Evolutionary conservation across 169 alveolate species (phyloP), one percentile per base, ranked within the genome.

Genomic region (Eimeria necatrix): DNA sequence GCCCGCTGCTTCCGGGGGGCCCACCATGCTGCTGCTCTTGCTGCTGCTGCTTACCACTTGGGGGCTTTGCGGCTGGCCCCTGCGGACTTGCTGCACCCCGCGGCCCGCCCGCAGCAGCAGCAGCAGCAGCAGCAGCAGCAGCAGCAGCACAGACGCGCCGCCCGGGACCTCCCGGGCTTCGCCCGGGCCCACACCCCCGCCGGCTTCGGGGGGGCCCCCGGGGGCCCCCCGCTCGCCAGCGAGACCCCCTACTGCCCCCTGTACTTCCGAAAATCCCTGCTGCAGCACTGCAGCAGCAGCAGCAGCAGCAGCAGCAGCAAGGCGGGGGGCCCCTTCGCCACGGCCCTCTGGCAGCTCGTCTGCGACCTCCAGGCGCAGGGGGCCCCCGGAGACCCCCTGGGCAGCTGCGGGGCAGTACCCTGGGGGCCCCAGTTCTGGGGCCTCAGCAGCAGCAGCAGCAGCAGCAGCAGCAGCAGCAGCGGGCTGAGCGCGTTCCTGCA

Each of bases 11-110:
- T 80, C 83, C 48, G 20, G 4, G 93, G 83, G 12, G 93, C 93
- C 24, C 93, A 86, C 68, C 61, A 86, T 51, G 93, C 83, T 9
- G 93, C 93, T 0, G 61, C 84, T 5, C 84, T 86, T n/a, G 80
- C 93, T 10, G 93, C 93, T 56, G 83, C 93, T 24, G 59, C 73
- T 71, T 86, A 86, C 24, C 93, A 86, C 70, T 83, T 86, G n/a
- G 80, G 83, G 14, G 81, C 26, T 5, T 64, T 86, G 20, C 81
- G 61, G 84, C 49, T 86, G 70, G 81, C 93, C 4, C 93, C 93
- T 10, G 26, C 49, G 4, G 93, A 86, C 68, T 83, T 41, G 26
- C 46, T 59, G 14, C 93, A 86, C 83, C 93, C 93, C 14, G 83
- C 61, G 49, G 93, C 83, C n/a, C 18, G 51, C 14, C 60, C 14